Evolutionary conservation across 108 stramenopile genomes (phyloP).

Genomic region (Nannochloropsis gaditana): DNA sequence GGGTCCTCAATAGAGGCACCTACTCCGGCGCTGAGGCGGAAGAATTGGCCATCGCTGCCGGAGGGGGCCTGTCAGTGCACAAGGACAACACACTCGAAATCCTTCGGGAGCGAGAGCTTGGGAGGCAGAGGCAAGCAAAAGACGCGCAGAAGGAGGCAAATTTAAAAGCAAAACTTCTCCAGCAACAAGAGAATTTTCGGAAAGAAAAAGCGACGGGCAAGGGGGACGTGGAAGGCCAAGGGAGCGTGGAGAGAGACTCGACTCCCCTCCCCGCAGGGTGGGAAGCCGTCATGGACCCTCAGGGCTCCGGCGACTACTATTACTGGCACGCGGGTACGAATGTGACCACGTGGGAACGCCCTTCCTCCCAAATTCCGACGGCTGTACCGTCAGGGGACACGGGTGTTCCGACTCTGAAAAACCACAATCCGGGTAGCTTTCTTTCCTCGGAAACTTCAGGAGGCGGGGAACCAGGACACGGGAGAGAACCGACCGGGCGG

Average conservation of each 20-base stretch:
- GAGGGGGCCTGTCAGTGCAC: constrained; percentile 13
- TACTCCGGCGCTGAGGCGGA: not conserved
- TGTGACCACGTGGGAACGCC: not conserved
- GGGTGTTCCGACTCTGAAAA: not conserved
- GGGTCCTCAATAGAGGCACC: not conserved
- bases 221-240: not conserved
- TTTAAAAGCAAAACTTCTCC: not conserved
- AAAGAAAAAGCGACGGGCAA: constrained; percentile 14
- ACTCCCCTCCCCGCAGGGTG: not conserved
- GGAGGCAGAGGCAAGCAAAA: not conserved
- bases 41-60: not conserved
- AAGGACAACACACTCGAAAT: not conserved
- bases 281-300: constrained; percentile 17
- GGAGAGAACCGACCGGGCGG: not conserved
- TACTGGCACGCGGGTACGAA: constrained; percentile 13
- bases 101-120: not conserved
- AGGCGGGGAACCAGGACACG: not conserved
- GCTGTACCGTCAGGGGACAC: not conserved
- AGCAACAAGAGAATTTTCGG: not conserved
- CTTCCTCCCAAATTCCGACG: not conserved
- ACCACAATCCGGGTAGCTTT: not conserved
- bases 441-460: no score
- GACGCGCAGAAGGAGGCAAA: not conserved
- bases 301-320: constrained; percentile 2
- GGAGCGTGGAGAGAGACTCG: not conserved